Evolutionary conservation across 306 rosid species (phyloP).

Genomic region (Amphicarpaea edgeworthii): DNA sequence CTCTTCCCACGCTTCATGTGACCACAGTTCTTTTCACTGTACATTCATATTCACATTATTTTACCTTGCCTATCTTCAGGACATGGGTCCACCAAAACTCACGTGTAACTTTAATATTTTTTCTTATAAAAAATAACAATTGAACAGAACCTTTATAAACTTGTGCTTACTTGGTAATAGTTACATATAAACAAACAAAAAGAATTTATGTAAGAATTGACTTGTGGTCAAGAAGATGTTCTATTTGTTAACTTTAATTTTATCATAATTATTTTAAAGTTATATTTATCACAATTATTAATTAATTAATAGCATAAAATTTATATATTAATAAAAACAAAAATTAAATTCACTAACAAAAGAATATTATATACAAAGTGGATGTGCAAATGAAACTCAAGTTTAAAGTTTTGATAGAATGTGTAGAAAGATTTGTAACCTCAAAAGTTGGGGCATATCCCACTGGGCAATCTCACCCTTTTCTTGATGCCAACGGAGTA

Average conservation of each 20-base stretch:
- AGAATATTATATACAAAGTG: neutral
- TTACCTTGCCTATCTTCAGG: neutral
- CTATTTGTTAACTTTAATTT: too few relatives aligned
- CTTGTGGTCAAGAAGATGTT: too few relatives aligned
- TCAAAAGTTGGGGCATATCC: neutral
- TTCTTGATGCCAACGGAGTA: slow-evolving; percentile 29
- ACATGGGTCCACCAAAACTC: neutral
- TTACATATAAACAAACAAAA: too few relatives aligned
- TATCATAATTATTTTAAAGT: too few relatives aligned
- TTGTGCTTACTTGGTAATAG: too few relatives aligned
- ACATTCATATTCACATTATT: slow-evolving; percentile 13
- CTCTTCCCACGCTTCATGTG: slow-evolving; percentile 32
- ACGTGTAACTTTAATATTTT: slow-evolving; percentile 6
- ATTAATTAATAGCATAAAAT: too few relatives aligned
- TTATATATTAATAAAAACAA: too few relatives aligned
- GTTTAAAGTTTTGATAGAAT: neutral
- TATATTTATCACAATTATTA: too few relatives aligned
- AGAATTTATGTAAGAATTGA: too few relatives aligned
- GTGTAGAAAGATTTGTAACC: neutral
- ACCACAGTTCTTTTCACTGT: neutral
- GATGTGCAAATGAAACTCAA: neutral
- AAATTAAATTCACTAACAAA: neutral
- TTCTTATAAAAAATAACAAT: neutral
- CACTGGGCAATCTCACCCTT: neutral
- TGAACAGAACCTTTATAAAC: neutral